Base-by-base conservation (phyloP, 306 rosid species). In the Alnus glutinosa region DNA sequence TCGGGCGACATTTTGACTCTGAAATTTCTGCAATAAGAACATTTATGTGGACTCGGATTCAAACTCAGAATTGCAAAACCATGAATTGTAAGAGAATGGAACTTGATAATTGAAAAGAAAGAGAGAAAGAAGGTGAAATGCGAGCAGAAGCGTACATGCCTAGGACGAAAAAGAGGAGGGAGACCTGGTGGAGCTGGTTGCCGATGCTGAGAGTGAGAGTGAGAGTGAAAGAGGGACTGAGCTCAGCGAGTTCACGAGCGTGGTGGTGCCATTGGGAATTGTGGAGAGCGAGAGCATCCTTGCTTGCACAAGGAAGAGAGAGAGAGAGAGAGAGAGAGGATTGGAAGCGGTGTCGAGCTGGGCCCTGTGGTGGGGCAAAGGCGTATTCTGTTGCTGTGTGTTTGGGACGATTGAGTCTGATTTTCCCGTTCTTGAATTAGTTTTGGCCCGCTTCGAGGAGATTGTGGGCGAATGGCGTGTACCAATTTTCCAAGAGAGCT, bases 1-100 rank as follows among this genome's bases (percentile, higher is more conserved):
- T 75, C 71, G 10, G 87, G 71, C 13, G 97, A 85, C 94, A 89
- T 87, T 32, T 58, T 81, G 23, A 74, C 34, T 64, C 89, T 82
- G 67, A 77, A 86, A 61, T 23, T 75, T 73, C 64, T 81, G 79
- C 71, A 61, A 18, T 52, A 1, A 63, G 9, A 4, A 4, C 37
- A 42, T 9, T 42, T 42, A 42, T 5, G 46, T 42, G 46, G 46
- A 42, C 46, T 42, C 7, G 46, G 46, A 42, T 42, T 42, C 46
- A 42, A 42, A 42, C 46, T 42, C 46, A 5, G 46, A 42, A 42
- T 5, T 4, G 1, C 46, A 42, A 42, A 39, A 42, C 46, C 7
- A 42, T 5, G 7, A 42, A 42, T 42, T 42, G 46, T 42, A 42
- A 42, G 46, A 42, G 44, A 3, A 39, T 3, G 44, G 44, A 39